These are phyloP conservation scores for Lachnellula willkommii DNA, from an alignment of 2,329 filamentous ascomycete species.

Conservation along the genomic window DNA sequence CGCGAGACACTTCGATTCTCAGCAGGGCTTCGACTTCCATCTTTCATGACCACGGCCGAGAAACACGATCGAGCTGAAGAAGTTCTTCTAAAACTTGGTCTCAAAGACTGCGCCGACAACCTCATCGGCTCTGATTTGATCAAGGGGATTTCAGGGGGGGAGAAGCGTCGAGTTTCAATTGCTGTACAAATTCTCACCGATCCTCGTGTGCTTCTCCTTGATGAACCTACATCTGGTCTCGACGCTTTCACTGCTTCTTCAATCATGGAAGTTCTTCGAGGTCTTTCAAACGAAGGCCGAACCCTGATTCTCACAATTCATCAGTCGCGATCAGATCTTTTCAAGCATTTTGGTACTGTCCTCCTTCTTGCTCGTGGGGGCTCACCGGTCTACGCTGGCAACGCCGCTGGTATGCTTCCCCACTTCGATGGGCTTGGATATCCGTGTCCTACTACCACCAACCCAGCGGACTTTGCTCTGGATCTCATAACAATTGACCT, in stretches of 20 bases:
- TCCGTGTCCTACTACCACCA: conserved; percentile 63
- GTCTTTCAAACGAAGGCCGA: conserved; percentile 65
- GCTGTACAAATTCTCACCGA: conserved; percentile 73
- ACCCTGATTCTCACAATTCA: conserved; percentile 75
- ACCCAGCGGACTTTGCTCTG: conserved; percentile 72
- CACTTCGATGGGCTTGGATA: conserved; percentile 59
- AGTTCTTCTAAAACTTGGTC: conserved; percentile 66
- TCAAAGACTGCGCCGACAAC: conserved; percentile 74
- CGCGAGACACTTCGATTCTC: conserved; percentile 68
- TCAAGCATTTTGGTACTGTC: conserved; percentile 65
- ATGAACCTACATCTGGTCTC: conserved; percentile 71
- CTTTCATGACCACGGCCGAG: conserved; percentile 63
- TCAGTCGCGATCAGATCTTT: conserved; percentile 69
- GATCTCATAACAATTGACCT: conserved; percentile 73
- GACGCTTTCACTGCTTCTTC: conserved; percentile 75
- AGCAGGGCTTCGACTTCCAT: conserved; percentile 64
- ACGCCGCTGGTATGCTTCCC: conserved; percentile 56
- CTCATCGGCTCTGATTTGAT: conserved; percentile 65
- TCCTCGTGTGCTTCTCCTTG: conserved; percentile 65
- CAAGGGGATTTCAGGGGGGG: conserved; percentile 75
- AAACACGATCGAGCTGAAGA: conserved; percentile 65
- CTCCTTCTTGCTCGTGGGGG: conserved; percentile 67
- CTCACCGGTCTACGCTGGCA: conserved; percentile 61
- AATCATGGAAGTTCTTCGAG: conserved; percentile 67
- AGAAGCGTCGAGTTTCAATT: conserved; percentile 72